Conservation (phyloP, 2,329 filamentous ascomycete genomes). For the Hypoxylon sp. region DNA sequence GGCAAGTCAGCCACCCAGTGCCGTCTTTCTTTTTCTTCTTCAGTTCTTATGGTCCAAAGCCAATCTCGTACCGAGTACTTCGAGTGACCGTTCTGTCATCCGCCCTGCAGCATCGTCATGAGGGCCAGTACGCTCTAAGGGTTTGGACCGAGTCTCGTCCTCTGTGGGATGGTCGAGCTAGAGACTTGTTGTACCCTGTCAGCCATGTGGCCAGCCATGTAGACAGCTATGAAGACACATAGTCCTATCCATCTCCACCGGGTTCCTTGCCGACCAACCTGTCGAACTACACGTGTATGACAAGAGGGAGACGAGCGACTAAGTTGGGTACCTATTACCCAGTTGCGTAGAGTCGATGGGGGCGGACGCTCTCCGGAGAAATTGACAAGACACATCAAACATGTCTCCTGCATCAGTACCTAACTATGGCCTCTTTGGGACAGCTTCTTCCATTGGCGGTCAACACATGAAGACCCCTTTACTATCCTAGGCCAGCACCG, state of each 20-base stretch:
- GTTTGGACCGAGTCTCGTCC: conserved; percentile 10
- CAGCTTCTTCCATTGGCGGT: conserved; percentile 25
- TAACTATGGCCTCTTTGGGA: conserved; percentile 22
- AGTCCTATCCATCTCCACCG: conserved; percentile 19
- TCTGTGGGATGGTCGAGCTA: conserved; percentile 7
- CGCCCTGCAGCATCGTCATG: neutral
- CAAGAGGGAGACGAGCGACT: conserved; percentile 18
- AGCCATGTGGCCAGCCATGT: conserved; percentile 8
- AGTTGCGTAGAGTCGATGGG: conserved; percentile 21
- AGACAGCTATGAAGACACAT: conserved; percentile 23
- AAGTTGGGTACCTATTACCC: conserved; percentile 20
- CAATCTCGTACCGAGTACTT: conserved; percentile 2
- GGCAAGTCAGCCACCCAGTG: conserved; percentile 29
- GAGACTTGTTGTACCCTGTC: conserved; percentile 4
- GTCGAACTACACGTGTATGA: conserved; percentile 33
- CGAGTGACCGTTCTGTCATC: neutral
- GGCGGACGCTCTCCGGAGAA: conserved; percentile 15
- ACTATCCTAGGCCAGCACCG: conserved; percentile 7
- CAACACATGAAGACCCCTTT: conserved; percentile 9
- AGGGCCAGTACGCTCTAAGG: conserved; percentile 9
- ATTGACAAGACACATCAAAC: conserved; percentile 20
- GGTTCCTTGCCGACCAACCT: conserved; percentile 19
- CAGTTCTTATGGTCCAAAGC: conserved; percentile 10
- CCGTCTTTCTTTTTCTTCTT: neutral
- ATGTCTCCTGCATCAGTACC: conserved; percentile 37